Percentiles rank a stretch among this genome's conserved stretches.
phyloP scores from a whole-genome alignment of 1,139 yeast species.

The Meyerozyma carpophila region DNA sequence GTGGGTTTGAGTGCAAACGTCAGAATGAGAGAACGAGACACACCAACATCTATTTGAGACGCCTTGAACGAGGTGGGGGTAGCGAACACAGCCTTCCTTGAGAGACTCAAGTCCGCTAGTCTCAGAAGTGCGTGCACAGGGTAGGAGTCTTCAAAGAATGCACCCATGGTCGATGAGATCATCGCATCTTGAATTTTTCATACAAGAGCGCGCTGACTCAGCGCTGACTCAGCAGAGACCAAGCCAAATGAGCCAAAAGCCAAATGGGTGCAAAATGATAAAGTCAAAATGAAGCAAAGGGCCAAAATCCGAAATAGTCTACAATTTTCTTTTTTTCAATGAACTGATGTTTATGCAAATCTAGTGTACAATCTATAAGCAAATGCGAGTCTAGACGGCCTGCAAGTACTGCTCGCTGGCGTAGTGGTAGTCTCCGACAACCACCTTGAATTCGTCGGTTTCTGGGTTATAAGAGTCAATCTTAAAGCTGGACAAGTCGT shows the following conservation, averaged over 20 bases:
- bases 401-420: constrained; percentile 42
- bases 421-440: constrained; percentile 38
- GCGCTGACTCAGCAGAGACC: not conserved
- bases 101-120: constrained; percentile 28
- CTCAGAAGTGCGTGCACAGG: constrained; percentile 38
- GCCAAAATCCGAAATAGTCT: too few relatives aligned
- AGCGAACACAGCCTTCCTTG: constrained; percentile 29
- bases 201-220: not conserved
- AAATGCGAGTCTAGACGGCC: constrained; percentile 11
- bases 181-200: constrained; percentile 1
- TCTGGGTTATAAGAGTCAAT: constrained; percentile 39
- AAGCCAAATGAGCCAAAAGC: not conserved
- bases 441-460: constrained; percentile 44
- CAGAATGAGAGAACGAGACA: constrained; percentile 72
- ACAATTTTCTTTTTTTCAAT: too few relatives aligned
- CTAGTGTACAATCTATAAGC: not conserved
- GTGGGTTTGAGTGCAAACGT: constrained; percentile 73
- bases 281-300: not conserved
- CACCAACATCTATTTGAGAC: constrained; percentile 49
- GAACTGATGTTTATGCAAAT: not conserved
- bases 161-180: not conserved
- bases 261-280: not conserved
- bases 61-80: constrained; percentile 19
- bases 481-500: constrained; percentile 53
- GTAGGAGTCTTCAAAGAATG: constrained; percentile 11